phyloP scores from a whole-genome alignment of 2,329 filamentous ascomycete genomes.

The Pestalotiopsis sp. region DNA sequence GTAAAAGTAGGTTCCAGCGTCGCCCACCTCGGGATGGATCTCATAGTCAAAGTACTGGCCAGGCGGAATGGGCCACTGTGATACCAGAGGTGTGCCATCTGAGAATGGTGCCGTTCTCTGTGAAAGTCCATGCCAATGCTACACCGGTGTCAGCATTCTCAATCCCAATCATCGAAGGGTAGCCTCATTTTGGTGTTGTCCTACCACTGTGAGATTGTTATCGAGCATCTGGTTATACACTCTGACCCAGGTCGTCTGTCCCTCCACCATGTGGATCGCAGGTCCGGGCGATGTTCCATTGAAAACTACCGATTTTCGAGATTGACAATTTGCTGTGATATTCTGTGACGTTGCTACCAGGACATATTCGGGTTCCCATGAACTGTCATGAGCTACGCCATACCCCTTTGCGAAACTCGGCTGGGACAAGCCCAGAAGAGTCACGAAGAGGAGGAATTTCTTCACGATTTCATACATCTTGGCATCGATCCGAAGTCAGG shows the following conservation, averaged over 20 bases:
- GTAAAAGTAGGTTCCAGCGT: constrained; percentile 69
- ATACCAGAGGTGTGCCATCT: constrained; percentile 62
- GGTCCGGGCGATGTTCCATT: constrained; percentile 59
- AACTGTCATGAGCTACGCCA: constrained; percentile 24
- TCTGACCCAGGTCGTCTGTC: constrained; percentile 56
- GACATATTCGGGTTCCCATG: constrained; percentile 33
- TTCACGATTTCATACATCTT: neutral
- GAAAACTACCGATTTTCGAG: constrained; percentile 48
- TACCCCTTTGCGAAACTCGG: neutral
- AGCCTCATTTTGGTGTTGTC: neutral
- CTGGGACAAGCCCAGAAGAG: neutral
- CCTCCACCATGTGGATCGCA: constrained; percentile 47
- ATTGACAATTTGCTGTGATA: constrained; percentile 47
- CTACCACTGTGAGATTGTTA: constrained; percentile 57
- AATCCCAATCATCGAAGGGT: neutral
- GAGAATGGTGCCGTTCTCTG: constrained; percentile 64
- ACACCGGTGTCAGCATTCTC: neutral
- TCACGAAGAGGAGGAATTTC: neutral
- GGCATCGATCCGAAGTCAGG: neutral
- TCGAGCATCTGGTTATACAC: constrained; percentile 59
- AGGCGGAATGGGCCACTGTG: constrained; percentile 68
- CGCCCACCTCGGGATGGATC: constrained; percentile 51
- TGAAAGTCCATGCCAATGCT: constrained; percentile 71
- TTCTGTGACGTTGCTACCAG: constrained; percentile 34
- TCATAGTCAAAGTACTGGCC: constrained; percentile 70